Conservation (phyloP, 2,329 filamentous ascomycete genomes). For the Hymenoscyphus occultus region DNA sequence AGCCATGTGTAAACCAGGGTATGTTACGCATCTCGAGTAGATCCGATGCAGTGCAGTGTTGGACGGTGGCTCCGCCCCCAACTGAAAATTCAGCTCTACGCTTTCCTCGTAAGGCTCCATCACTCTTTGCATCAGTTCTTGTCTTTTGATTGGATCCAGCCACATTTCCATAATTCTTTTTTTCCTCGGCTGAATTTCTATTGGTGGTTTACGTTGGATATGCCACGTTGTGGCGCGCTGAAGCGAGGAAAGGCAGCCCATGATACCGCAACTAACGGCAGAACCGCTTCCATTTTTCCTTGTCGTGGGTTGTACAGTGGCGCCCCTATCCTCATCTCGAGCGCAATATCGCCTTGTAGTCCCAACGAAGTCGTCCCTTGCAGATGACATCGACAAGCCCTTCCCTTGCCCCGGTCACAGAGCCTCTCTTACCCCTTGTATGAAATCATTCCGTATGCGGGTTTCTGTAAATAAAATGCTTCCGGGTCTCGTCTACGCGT, state of each 20-base stretch:
- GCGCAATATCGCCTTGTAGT: neutral
- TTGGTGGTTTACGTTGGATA: neutral
- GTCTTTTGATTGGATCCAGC: neutral
- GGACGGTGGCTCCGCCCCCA: neutral
- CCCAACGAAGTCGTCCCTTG: neutral
- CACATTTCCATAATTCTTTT: neutral
- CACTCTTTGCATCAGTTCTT: neutral
- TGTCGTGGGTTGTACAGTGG: neutral
- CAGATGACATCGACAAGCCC: neutral
- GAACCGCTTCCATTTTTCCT: neutral
- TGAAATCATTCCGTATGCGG: neutral
- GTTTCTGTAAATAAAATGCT: neutral
- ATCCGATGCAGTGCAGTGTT: neutral
- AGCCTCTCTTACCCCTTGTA: neutral
- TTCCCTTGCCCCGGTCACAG: neutral
- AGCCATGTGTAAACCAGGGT: neutral
- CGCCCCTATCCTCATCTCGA: neutral
- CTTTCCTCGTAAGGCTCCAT: neutral
- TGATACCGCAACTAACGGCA: neutral
- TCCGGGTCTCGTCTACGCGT: neutral
- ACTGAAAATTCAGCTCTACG: conserved; percentile 4
- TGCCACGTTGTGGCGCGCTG: conserved; percentile 2
- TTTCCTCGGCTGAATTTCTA: neutral
- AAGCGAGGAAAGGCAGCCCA: neutral
- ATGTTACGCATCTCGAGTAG: neutral